phyloP scores from a whole-genome alignment of 805 yeast genomes.

The Candida taoyuanica region DNA sequence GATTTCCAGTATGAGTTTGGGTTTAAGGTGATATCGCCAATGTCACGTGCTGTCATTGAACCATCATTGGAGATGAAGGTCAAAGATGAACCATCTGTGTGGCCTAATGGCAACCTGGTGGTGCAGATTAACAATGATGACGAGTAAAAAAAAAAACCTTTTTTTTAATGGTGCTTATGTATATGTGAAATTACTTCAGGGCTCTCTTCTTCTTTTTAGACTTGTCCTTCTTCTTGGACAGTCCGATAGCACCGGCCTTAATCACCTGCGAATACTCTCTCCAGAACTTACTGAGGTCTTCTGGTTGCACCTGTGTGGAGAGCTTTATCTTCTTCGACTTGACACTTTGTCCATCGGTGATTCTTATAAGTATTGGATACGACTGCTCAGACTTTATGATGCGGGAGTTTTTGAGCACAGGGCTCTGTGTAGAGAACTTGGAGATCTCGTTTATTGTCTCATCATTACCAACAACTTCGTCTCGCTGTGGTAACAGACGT shows the following conservation, averaged over 20 bases:
- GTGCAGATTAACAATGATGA: constrained; percentile 36
- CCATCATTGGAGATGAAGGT: constrained; percentile 29
- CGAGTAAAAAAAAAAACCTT: neutral
- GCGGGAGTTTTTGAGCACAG: constrained; percentile 27
- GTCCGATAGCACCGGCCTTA: constrained; percentile 68
- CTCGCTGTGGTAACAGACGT: constrained; percentile 33
- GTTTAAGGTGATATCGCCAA: constrained; percentile 50
- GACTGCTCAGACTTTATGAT: constrained; percentile 27
- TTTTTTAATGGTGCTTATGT: neutral
- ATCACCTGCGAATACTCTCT: constrained; percentile 60
- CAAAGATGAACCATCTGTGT: constrained; percentile 41
- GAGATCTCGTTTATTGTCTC: constrained; percentile 20
- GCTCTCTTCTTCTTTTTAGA: constrained; percentile 50
- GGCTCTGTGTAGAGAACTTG: constrained; percentile 14
- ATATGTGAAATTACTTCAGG: neutral
- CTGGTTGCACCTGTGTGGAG: constrained; percentile 66
- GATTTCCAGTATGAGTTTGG: constrained; percentile 42
- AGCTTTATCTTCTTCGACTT: constrained; percentile 52
- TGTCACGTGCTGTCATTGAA: constrained; percentile 48
- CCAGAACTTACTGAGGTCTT: constrained; percentile 71
- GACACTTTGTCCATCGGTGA: constrained; percentile 52
- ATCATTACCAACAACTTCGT: constrained; percentile 26
- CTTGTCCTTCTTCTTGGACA: constrained; percentile 79
- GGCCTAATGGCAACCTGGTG: constrained; percentile 64
- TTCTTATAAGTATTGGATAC: constrained; percentile 65